Percentiles rank a stretch among this genome's conserved stretches.
Conservation (phyloP, 129 eudicot species). For the Pulicaria dysenterica region DNA sequence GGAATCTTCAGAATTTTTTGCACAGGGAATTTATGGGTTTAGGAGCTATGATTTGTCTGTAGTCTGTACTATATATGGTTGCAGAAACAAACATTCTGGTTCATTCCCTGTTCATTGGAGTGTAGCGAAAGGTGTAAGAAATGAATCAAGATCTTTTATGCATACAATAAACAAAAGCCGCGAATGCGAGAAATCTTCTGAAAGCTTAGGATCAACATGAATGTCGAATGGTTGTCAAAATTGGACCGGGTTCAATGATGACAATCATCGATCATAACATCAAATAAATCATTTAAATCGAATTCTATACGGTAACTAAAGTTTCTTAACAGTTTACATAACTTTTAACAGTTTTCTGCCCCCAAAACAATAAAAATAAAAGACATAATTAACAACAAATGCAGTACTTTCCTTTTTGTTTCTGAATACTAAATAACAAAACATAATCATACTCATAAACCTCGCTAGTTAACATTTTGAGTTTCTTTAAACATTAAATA, state of each 20-base stretch:
- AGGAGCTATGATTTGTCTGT: slow-evolving; percentile 29
- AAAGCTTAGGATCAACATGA: background rate
- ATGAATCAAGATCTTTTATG: slow-evolving; percentile 8
- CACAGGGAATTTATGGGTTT: slow-evolving; percentile 29
- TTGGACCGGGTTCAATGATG: background rate
- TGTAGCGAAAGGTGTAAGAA: slow-evolving; percentile 15
- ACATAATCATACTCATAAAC: slow-evolving; percentile 13
- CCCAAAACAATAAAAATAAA: background rate
- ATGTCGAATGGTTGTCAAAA: too few species aligned
- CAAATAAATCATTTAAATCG: background rate
- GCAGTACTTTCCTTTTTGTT: background rate
- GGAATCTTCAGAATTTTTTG: slow-evolving; percentile 32
- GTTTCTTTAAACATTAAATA: slow-evolving; percentile 17
- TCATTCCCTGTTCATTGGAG: slow-evolving; percentile 32
- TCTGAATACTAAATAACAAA: slow-evolving; percentile 11
- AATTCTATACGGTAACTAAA: background rate
- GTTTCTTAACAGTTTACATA: slow-evolving; percentile 14
- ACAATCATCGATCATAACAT: background rate
- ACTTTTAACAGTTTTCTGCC: slow-evolving; percentile 12
- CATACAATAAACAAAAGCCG: background rate
- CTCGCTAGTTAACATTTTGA: slow-evolving; percentile 1
- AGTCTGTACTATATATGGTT: slow-evolving; percentile 5
- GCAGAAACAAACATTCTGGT: slow-evolving; percentile 28
- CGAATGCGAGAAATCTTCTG: background rate
- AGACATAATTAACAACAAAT: background rate